Base-by-base conservation (phyloP, 208 protist species). In the Trypanosomatidae sp. region DNA sequence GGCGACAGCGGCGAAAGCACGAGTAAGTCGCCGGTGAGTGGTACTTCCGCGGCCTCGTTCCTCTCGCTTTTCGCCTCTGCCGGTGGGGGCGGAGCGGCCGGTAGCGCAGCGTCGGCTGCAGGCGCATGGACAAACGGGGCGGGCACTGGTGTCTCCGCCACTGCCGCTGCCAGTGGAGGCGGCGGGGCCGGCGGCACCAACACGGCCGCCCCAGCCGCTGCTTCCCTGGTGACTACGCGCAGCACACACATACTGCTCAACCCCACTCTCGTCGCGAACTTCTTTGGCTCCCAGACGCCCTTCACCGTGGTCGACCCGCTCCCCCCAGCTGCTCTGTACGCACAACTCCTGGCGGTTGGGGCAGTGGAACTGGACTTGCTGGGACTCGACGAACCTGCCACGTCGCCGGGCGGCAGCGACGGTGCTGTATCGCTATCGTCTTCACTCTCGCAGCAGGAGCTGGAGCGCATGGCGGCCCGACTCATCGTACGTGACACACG, bases 251-350 rank as follows among this genome's bases (percentile, higher is more conserved):
- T 89, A 15, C 64, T 76, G 41, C 79, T 89, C 47, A 89, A 74
- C 41, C 65, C 84, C 4, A 62, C 67, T 3, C 83, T 89, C 39
- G 88, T 84, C 1, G 80, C 84, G 36, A 80, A 82, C 58, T 91
- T 88, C 71, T 93, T 95, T 80, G 91, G 91, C 22, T 68, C 74
- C 44, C 84, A 79, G 69, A 95, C 91, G 13, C 88, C 91, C 47
- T 91, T 93, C 72, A 91, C 85, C 4, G 65, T 73, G 5, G 74
- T 95, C 43, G 76, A 83, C 3, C 60, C 81, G 13, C 79, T 91
- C 52, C 80, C 86, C 12, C 71, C 82, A 19, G 72, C 77, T 58
- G 82, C 84, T 9, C 82, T 95, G 33, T 91, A 85, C 60, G 77
- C 72, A 0, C 85, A 92, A 73, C 71, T 95, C 22, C 72, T 95